A percentile compares a stretch with the other conserved stretches of the same genome.
Evolutionary conservation across 2,329 filamentous ascomycete genomes (phyloP).

Genomic region (Venturia pyrina): DNA sequence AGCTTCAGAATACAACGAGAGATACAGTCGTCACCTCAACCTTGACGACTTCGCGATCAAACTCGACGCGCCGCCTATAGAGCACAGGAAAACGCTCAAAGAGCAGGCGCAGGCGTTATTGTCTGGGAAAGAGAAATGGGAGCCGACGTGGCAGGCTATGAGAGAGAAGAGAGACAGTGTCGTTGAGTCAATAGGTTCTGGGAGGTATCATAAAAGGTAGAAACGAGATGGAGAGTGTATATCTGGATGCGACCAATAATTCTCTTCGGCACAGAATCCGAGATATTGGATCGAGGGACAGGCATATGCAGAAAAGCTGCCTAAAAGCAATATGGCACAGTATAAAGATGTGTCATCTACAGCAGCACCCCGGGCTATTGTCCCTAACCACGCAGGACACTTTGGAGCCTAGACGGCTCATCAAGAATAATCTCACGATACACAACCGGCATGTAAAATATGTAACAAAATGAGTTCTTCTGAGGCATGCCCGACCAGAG

Average conservation of each 20-base stretch:
- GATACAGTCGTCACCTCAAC: background rate
- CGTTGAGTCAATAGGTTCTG: background rate
- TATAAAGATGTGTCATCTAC: background rate
- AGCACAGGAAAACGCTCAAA: conserved; percentile 17
- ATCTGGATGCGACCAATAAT: background rate
- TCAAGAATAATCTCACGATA: background rate
- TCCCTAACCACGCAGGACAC: background rate
- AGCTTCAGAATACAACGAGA: conserved; percentile 7
- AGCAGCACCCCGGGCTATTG: background rate
- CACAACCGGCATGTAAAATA: background rate
- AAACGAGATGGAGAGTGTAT: background rate
- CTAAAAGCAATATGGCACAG: background rate
- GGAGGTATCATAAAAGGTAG: background rate
- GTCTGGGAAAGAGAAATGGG: conserved; percentile 26
- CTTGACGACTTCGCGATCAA: conserved; percentile 17
- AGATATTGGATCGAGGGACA: background rate
- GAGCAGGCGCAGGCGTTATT: conserved; percentile 15
- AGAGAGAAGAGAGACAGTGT: background rate
- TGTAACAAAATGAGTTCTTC: background rate
- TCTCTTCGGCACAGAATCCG: background rate
- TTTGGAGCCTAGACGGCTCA: background rate
- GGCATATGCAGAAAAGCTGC: background rate
- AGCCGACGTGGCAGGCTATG: conserved; percentile 18
- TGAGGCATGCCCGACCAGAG: background rate
- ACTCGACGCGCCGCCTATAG: conserved; percentile 19